These are phyloP conservation scores for Pyronema domesticum DNA, from an alignment of 495 filamentous ascomycete species.

Conservation along the genomic window DNA sequence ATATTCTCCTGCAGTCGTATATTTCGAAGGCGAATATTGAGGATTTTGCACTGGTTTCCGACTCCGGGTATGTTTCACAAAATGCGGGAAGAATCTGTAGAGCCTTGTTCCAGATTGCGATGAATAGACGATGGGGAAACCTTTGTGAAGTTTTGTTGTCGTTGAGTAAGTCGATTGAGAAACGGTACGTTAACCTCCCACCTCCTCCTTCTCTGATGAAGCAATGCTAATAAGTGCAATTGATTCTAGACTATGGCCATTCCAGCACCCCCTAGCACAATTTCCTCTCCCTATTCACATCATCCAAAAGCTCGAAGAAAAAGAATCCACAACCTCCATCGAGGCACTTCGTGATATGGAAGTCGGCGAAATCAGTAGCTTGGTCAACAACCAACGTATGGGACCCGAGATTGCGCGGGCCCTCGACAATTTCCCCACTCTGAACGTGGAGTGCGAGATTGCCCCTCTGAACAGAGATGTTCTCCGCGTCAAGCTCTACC, in stretches of 20 bases:
- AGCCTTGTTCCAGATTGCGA: conserved; percentile 88
- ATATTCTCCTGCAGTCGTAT: conserved; percentile 83
- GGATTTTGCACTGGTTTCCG: conserved; percentile 81
- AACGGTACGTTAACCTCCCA: conserved; percentile 27
- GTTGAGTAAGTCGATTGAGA: conserved; percentile 91
- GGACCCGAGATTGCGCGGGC: conserved; percentile 63
- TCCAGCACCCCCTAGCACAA: conserved; percentile 85
- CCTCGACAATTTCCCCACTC: conserved; percentile 77
- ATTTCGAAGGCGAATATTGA: conserved; percentile 78
- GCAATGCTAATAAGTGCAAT: not conserved
- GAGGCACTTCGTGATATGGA: conserved; percentile 85
- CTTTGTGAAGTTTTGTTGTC: conserved; percentile 79
- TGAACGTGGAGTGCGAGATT: conserved; percentile 82
- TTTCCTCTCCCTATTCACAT: conserved; percentile 79
- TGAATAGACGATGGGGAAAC: conserved; percentile 86
- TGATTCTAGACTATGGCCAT: conserved; percentile 56
- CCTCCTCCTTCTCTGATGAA: not conserved
- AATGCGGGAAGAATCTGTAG: conserved; percentile 88
- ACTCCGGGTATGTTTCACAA: conserved; percentile 86
- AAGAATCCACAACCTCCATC: conserved; percentile 50
- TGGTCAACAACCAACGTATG: conserved; percentile 82
- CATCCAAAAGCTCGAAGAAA: conserved; percentile 63
- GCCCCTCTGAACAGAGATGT: conserved; percentile 92
- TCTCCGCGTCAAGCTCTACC: conserved; percentile 61
- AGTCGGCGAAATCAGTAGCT: conserved; percentile 65